Base-by-base conservation (phyloP, 225 moss, liverwort and hornwort genomes). In the Takakia lepidozioides region DNA sequence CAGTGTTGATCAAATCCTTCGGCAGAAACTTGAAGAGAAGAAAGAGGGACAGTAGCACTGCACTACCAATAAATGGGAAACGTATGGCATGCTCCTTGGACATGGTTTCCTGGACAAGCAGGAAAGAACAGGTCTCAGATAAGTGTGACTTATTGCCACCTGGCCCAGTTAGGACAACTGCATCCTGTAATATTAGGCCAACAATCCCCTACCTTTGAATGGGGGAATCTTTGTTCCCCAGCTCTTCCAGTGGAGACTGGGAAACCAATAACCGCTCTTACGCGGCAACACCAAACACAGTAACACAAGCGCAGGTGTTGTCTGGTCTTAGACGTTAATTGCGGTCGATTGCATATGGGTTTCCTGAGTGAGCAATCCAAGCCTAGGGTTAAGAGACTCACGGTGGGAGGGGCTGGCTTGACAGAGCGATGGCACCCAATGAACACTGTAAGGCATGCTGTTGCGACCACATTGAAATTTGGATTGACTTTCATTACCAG, bases 21-120 rank as follows among this genome's bases (percentile, higher is more conserved):
- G 98, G 98, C 37, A 99, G 72, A 69, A 99, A 99, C 83, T 99
- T 99, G 74, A 99, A 99, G 17, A 99, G 87, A 54, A 99, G 86
- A 68, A 91, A 99, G 37, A 99, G 83, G 29, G 98, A 91, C 59
- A 99, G 65, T 50, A 99, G 68, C 57, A 99, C 98, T 55, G 91
- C 98, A 74, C 98, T 99, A 63, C 98, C 98, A 55, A 99, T 99
- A 62, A 99, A 99, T 18, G 98, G 98, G 51, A 99, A 99, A 19
- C 98, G 98, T 87, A 99, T 87, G 8, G 98, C 98, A 76, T 99
- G 98, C 72, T 99, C 98, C 81, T 85, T 99, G 15, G 98, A 99
- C 98, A 99, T 91, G 17, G 91, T 99, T 74, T 99, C 93, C 93
- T 93, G 81, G 68, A 65, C 51, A 43, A 57, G n/a, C n/a, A n/a